Evolutionary conservation across 352 stramenopile species (phyloP).

Genomic region (Phytophthora idaei): DNA sequence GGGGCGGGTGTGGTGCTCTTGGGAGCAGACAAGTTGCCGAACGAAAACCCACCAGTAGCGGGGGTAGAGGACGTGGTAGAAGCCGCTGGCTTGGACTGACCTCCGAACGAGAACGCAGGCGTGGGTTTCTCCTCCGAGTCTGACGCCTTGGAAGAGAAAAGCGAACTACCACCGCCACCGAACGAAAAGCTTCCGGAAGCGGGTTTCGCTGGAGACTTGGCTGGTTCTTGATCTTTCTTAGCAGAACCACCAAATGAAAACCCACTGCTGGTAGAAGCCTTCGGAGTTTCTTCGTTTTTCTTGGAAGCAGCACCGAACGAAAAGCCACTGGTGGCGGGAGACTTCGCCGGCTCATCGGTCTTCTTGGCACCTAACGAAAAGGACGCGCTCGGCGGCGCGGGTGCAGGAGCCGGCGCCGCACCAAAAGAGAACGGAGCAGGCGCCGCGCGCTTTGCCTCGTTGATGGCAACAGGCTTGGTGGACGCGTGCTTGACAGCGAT

Average conservation of each 20-base stretch:
- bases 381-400: slow-evolving; percentile 15
- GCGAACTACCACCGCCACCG: slow-evolving; percentile 38
- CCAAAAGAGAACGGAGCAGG: slow-evolving; percentile 36
- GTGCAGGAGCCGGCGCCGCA: slow-evolving; percentile 6
- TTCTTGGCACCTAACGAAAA: slow-evolving; percentile 47
- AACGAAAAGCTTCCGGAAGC: slow-evolving; percentile 26
- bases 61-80: slow-evolving; percentile 26
- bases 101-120: slow-evolving; percentile 56
- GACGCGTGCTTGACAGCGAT: slow-evolving; percentile 68
- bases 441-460: slow-evolving; percentile 30
- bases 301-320: slow-evolving; percentile 26
- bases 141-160: slow-evolving; percentile 43
- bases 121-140: slow-evolving; percentile 37
- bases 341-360: slow-evolving; percentile 17
- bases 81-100: slow-evolving; percentile 26
- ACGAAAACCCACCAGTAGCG: slow-evolving; percentile 47
- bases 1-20: slow-evolving; percentile 26
- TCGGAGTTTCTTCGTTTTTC: slow-evolving; percentile 20
- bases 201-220: slow-evolving; percentile 21
- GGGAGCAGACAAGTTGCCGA: slow-evolving; percentile 36
- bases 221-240: slow-evolving; percentile 27
- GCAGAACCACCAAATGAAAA: slow-evolving; percentile 29
- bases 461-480: slow-evolving; percentile 61
- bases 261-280: slow-evolving; percentile 7
- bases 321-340: slow-evolving; percentile 15